Evolutionary conservation across 2,329 filamentous ascomycete species (phyloP).

Genomic region (Colletotrichum sp.): DNA sequence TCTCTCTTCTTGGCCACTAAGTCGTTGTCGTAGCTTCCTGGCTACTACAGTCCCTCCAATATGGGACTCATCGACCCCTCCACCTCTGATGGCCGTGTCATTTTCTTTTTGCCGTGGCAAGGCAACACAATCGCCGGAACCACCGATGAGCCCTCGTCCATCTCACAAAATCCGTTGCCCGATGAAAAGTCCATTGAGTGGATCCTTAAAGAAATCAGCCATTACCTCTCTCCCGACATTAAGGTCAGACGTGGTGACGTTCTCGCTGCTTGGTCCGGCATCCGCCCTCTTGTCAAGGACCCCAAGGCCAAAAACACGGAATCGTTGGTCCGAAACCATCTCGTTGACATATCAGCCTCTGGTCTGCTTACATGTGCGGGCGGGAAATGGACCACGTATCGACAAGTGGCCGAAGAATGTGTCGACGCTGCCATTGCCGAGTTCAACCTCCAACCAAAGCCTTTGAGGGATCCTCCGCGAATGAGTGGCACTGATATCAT

Average conservation of each 20-base stretch:
- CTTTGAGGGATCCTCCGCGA: conserved; percentile 64
- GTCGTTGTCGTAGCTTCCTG: conserved; percentile 60
- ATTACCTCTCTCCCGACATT: conserved; percentile 84
- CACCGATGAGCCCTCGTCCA: conserved; percentile 78
- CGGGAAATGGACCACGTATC: conserved; percentile 93
- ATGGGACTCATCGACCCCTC: conserved; percentile 89
- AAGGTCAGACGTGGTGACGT: conserved; percentile 85
- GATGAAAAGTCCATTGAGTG: conserved; percentile 86
- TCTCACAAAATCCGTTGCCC: conserved; percentile 76
- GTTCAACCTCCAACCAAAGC: conserved; percentile 66
- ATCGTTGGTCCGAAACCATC: conserved; percentile 85
- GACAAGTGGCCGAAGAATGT: conserved; percentile 90
- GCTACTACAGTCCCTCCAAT: conserved; percentile 83
- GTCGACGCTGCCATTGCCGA: conserved; percentile 79
- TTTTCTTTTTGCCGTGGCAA: conserved; percentile 94
- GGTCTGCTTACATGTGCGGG: conserved; percentile 86
- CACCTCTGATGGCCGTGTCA: conserved; percentile 87
- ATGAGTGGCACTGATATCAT: conserved; percentile 73
- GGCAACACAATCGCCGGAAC: conserved; percentile 91
- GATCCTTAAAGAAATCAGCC: conserved; percentile 84
- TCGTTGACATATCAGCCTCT: conserved; percentile 79
- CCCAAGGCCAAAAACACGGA: conserved; percentile 86
- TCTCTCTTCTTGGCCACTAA: not conserved
- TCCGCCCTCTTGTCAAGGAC: conserved; percentile 84
- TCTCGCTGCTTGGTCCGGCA: conserved; percentile 89